Base-by-base conservation (phyloP, 345 rosid species). In the Lepidium didymum region DNA sequence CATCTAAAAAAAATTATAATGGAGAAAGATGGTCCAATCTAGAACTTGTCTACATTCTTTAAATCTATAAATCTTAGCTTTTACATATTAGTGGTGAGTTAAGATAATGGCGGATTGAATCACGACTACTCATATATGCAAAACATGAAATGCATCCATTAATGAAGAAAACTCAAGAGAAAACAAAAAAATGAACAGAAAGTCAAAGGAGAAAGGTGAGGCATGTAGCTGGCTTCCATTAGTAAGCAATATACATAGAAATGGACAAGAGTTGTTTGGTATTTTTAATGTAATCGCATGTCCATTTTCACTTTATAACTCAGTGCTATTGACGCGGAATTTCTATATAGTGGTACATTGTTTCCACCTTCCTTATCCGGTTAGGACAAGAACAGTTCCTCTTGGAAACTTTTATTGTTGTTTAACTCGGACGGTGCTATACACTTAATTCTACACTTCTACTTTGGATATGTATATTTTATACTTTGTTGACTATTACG, bases 191-290 rank as follows among this genome's bases (percentile, higher is more conserved):
- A 3, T 3, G 6, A 29, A 29, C 33, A 29, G 9, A 72, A 56
- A 73, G 77, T 73, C 77, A 73, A 73, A 64, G 8, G 18, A 64
- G 27, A 64, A 46, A 55, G 56, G 7, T 27, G 52, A 64, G 74
- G 63, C 38, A 56, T 72, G 66, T 56, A 73, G 71, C 71, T 73
- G 77, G 77, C 37, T 57, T 57, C 77, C 71, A 73, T 73, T 65
- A 65, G 36, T 3, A 18, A 56, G 60, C 46, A 50, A 64, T 52
- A 27, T 31, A 19, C 52, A 47, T 37, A 46, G 19, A 56, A 56
- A 47, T 47, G 37, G 71, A 73, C 66, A 67, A 72, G 60, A 64
- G 66, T 73, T 56, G 66, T 73, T 64, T 49, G 66, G 66, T 56
- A 56, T 65, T 38, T 56, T 57, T 49, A 56, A 72, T 64, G 75